Base-by-base conservation (phyloP, 306 rosid genomes). In the Prunus mongolica region DNA sequence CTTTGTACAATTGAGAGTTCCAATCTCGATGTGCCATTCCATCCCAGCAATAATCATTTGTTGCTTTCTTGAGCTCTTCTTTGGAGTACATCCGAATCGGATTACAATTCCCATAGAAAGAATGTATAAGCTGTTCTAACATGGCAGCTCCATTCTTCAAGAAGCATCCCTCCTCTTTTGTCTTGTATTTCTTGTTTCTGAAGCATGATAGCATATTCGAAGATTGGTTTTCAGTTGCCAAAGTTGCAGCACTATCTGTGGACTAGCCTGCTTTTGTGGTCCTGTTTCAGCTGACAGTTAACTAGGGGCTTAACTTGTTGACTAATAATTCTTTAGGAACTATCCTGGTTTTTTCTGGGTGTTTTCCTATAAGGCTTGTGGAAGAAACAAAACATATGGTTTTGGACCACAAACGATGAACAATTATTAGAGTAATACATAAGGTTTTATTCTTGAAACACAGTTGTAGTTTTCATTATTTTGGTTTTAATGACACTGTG, bases 81-180 rank as follows among this genome's bases (percentile, higher is more conserved):
- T 15, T 12, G 14, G 65, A 69, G 81, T 69, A 69, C 2, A 20
- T 58, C 38, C 47, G 71, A 45, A 78, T 60, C 2, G 45, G 74
- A 76, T 56, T 76, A 18, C 74, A 67, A 16, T 68, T 67, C 24
- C 75, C 74, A 38, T 67, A 16, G 15, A 67, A 67, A 25, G 41
- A 18, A 24, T 30, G 28, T 30, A 69, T 60, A 54, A 50, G 30
- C 16, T 70, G 71, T 24, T 78, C 71, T 10, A 78, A 70, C 65
- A 78, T 52, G 0, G 27, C 44, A 15, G 71, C 71, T 51, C 81
- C 81, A 49, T 70, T 78, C 70, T 51, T 78, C 45, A 49, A 18
- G 54, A 61, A 51, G 78, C 67, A 62, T 2, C 62, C 44, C 44
- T 49, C 66, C 38, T 50, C 24, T 11, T 38, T 34, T 16, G 2